phyloP scores from a whole-genome alignment of 768 basidiomycete species.

The Mrakia frigida region DNA sequence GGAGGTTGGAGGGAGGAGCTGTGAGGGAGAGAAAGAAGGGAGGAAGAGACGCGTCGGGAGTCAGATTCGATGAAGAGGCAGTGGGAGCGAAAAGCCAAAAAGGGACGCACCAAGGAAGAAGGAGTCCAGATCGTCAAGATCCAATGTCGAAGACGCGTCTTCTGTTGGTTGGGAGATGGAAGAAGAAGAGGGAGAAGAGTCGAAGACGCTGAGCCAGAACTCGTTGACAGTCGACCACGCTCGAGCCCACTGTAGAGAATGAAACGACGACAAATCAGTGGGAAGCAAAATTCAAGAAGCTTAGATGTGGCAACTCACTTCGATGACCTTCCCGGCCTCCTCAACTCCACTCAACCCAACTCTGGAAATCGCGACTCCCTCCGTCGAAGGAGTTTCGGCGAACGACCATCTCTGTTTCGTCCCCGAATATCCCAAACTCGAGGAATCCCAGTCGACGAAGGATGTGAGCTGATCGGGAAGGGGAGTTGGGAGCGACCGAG shows the following conservation, averaged over 20 bases:
- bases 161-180: background rate
- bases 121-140: background rate
- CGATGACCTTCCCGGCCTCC: background rate
- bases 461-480: background rate
- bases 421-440: background rate
- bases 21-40: background rate
- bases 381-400: background rate
- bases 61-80: background rate
- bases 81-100: background rate
- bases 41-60: background rate
- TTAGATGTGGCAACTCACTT: background rate
- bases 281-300: too few relatives aligned
- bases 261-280: background rate
- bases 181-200: background rate
- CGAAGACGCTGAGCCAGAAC: constrained; percentile 16
- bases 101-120: background rate
- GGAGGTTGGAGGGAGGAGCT: constrained; percentile 4
- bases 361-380: constrained; percentile 2
- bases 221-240: constrained; percentile 6
- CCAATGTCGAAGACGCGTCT: background rate
- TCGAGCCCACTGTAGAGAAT: constrained; percentile 7
- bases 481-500: background rate
- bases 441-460: background rate
- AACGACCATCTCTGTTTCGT: background rate
- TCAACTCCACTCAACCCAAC: background rate